Base-by-base conservation (phyloP, 2,329 filamentous ascomycete species). In the Xylariales sp. region DNA sequence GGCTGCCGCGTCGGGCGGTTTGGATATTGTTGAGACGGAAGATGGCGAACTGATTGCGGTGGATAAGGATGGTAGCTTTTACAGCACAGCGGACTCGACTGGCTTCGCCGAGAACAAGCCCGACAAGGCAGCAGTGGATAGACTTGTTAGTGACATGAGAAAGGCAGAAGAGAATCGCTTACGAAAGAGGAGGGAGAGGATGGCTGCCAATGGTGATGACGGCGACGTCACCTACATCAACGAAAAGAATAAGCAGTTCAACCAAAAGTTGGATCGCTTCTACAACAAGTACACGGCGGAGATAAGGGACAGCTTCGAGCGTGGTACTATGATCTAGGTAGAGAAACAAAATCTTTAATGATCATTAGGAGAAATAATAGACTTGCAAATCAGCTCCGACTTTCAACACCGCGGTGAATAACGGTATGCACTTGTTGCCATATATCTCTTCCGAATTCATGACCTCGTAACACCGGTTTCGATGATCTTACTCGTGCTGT, bases 171-270 rank as follows among this genome's bases (percentile, higher is more conserved):
- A 94, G 52, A 76, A 81, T 37, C 74, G 89, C 36, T 58, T 95
- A 55, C 94, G 90, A 75, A 94, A 94, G 70, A 76, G 89, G 53
- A 82, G 78, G 59, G 88, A 94, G 48, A 76, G 89, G 37, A 81
- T 85, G 59, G 78, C 79, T 11, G 78, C 82, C 59, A 84, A 83
- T 45, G 88, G 90, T 41, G 89, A 95, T 46, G 86, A 90, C 33
- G 84, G 81, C 19, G 93, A 98, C 63, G 86, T 97, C 53, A 97
- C 91, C 6, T 97, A 95, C 66, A 98, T 98, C 77, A 98, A 98
- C 67, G 89, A 96, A 67, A 96, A 98, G 83, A 98, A 98, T 74
- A 97, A 97, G 74, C 89, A 96, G 74, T 98, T 98, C 72, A 98
- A 98, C 79, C 83, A 95, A 70, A 97, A 98, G 70, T 71, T 98